Evolutionary conservation across 2,329 filamentous ascomycete species (phyloP), one percentile per base, ranked within the genome.

Genomic region (Sporothrix pseudoabietina): DNA sequence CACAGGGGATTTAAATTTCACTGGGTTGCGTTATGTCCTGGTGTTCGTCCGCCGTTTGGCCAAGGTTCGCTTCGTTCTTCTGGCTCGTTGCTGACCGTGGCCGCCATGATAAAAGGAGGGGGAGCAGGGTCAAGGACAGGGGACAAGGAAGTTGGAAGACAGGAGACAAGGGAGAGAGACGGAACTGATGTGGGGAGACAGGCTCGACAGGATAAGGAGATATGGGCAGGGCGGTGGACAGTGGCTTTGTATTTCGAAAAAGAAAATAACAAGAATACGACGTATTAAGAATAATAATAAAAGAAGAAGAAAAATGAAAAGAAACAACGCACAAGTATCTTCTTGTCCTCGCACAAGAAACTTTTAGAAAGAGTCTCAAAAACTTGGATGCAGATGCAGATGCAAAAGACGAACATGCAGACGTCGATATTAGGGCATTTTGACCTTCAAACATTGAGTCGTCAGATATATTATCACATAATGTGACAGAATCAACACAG

Each of bases 301-400:
- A 26, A 26, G 26, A 26, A 26, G 26, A 14, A 52, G 54, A 30
- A 35, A 26, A 10, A 69, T 12, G 66, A 39, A n/a, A 69, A 54
- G 30, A 54, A 39, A 54, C 66, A 55, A 41, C 44, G 47, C 44
- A 69, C 26, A 69, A 22, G 44, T 35, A 68, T 22, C 26, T n/a
- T 52, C 6, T 30, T 30, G 12, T 49, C 3, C 2, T 22, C 12
- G n/a, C n/a, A 41, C 57, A 61, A 61, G 6, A 44, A 47, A 14
- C 32, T 44, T 12, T n/a, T 3, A 26, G 26, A 55, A 35, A 61
- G 19, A 26, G n/a, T 19, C 30, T 39, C 12, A 61, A 61, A 61
- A 61, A 61, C 52, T 55, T 55, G 52, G 52, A 63, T 30, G 61
- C 61, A 52, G 41, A 68, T 68, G 16, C 39, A 47, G 61, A 65